Percentiles rank a stretch among this genome's conserved stretches.
Conservation (phyloP, 768 basidiomycete genomes). For the Cystofilobasidium ferigula region DNA sequence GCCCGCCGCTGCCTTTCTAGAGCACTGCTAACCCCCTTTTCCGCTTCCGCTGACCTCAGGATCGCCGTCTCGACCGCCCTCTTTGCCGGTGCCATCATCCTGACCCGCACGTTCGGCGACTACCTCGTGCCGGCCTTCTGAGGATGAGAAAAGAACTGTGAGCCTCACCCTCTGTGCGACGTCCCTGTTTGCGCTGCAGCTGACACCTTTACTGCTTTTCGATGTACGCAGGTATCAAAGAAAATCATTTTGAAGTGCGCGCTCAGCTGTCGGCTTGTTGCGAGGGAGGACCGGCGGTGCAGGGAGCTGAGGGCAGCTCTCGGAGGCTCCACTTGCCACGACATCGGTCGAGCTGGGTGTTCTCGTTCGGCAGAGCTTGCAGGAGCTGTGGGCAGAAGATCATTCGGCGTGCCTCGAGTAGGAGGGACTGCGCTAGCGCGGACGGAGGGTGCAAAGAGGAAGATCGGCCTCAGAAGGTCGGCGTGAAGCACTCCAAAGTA, state of each 20-base stretch:
- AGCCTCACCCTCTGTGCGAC: background rate
- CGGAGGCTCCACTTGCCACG: no score
- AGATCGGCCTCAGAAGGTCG: no score
- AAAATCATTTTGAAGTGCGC: background rate
- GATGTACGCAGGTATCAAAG: background rate
- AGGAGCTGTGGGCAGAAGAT: no score
- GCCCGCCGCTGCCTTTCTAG: background rate
- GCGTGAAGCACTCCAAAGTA: no score
- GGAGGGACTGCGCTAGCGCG: no score
- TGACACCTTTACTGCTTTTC: background rate
- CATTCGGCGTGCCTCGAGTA: no score
- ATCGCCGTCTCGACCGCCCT: conserved; percentile 25
- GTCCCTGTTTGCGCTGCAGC: background rate
- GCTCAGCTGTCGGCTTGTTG: background rate
- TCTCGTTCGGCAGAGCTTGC: no score
- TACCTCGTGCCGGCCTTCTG: conserved; percentile 22
- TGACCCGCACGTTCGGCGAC: conserved; percentile 24
- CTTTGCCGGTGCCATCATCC: conserved; percentile 24
- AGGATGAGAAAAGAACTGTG: background rate
- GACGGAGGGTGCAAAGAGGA: no score
- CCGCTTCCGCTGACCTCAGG: background rate
- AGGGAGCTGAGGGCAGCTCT: background rate
- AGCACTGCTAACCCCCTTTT: background rate
- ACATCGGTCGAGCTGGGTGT: no score
- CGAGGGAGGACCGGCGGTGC: background rate